Evolutionary conservation across 2,329 filamentous ascomycete species (phyloP).

Genomic region (Monilinia vaccinii-corymbosi): DNA sequence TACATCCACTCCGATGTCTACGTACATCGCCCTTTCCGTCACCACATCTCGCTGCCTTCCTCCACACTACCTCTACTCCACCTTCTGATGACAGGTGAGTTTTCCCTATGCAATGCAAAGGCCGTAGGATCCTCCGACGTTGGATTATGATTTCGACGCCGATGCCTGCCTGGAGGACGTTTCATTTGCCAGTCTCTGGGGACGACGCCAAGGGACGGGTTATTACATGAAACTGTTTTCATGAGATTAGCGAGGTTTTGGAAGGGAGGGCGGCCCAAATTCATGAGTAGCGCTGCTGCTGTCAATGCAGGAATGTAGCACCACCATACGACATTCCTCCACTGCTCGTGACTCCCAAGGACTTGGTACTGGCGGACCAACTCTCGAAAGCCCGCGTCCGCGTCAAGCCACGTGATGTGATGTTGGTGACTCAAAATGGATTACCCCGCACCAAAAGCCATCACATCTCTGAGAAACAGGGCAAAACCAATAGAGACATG

Average conservation of each 20-base stretch:
- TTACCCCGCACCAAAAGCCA: conserved; percentile 3
- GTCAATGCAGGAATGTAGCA: too few relatives aligned
- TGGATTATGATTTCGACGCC: too few relatives aligned
- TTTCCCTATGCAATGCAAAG: not conserved
- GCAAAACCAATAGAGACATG: too few relatives aligned
- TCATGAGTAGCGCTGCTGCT: too few relatives aligned
- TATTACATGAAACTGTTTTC: too few relatives aligned
- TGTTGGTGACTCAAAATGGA: conserved; percentile 5
- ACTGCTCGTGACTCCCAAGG: too few relatives aligned
- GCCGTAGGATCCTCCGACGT: not conserved
- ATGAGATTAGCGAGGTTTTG: not conserved
- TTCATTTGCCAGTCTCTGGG: not conserved
- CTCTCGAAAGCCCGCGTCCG: too few relatives aligned
- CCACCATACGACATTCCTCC: too few relatives aligned
- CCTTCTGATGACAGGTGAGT: not conserved
- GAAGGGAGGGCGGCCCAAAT: too few relatives aligned
- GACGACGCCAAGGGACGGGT: too few relatives aligned
- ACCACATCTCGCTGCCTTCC: too few relatives aligned
- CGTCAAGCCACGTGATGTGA: not conserved
- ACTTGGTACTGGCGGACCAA: too few relatives aligned
- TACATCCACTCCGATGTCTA: not conserved
- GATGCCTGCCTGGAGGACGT: not conserved
- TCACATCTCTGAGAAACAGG: not conserved
- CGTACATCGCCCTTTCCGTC: not conserved
- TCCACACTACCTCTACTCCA: not conserved